Evolutionary conservation across 768 basidiomycete species (phyloP).

Genomic region (Mycena metata): DNA sequence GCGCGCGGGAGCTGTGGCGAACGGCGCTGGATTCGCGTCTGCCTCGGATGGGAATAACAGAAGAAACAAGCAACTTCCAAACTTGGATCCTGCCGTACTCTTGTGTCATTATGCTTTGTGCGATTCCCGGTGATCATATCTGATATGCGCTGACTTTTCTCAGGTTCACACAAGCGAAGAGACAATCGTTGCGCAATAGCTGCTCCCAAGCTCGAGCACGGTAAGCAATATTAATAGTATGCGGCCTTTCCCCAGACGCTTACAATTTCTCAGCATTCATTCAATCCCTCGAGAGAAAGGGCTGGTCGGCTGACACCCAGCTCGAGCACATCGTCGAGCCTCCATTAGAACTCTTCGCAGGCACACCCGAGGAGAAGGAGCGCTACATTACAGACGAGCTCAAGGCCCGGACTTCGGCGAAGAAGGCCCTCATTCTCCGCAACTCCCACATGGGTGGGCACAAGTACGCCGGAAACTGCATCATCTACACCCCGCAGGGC

Average conservation of each 20-base stretch:
- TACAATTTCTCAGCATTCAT: conserved; percentile 65
- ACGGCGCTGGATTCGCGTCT: conserved; percentile 71
- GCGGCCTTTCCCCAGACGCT: background rate
- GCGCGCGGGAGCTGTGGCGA: conserved; percentile 80
- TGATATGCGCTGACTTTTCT: conserved; percentile 23
- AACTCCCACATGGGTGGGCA: conserved; percentile 96
- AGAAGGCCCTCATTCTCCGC: conserved; percentile 85
- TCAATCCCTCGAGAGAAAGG: conserved; percentile 71
- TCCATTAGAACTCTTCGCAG: conserved; percentile 72
- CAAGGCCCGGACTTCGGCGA: conserved; percentile 66
- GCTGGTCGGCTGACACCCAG: conserved; percentile 84
- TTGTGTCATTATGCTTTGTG: conserved; percentile 91
- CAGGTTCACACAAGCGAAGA: conserved; percentile 93
- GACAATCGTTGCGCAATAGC: conserved; percentile 94
- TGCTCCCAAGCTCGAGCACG: conserved; percentile 85
- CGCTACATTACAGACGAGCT: conserved; percentile 65
- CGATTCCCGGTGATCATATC: conserved; percentile 43
- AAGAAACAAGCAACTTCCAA: conserved; percentile 63
- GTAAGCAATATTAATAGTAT: conserved; percentile 57
- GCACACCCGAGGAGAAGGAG: conserved; percentile 67
- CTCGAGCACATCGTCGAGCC: conserved; percentile 67
- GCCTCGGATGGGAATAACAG: conserved; percentile 59
- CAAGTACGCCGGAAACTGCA: conserved; percentile 78
- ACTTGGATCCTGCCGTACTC: conserved; percentile 92
- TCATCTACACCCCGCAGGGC: conserved; percentile 89